Percentiles rank a stretch among this genome's conserved stretches.
These are phyloP conservation scores for Hanseniaspora gamundiae DNA, from an alignment of 1,139 yeast species.

Conservation along the genomic window DNA sequence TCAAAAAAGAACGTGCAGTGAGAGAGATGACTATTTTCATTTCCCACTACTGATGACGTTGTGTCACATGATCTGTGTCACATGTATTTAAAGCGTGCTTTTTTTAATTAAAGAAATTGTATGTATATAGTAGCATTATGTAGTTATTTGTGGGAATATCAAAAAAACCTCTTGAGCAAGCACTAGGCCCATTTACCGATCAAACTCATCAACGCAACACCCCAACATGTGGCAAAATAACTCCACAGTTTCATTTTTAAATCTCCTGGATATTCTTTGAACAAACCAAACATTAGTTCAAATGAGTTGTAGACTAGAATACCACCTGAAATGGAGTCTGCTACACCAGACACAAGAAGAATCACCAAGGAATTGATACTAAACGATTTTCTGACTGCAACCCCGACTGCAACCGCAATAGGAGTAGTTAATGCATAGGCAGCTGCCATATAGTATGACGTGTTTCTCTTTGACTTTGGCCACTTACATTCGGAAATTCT, in stretches of 20 bases:
- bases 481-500: slow-evolving; percentile 66
- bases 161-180: no score
- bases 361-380: slow-evolving; percentile 55
- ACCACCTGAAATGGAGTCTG: slow-evolving; percentile 79
- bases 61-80: no score
- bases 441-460: slow-evolving; percentile 49
- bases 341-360: slow-evolving; percentile 60
- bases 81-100: no score
- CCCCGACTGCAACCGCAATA: slow-evolving; percentile 71
- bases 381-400: slow-evolving; percentile 65
- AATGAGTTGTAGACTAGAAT: slow-evolving; percentile 75
- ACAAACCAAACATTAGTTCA: slow-evolving; percentile 76
- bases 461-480: slow-evolving; percentile 30
- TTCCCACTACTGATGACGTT: no score
- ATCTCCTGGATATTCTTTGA: slow-evolving; percentile 33
- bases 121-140: no score
- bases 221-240: slow-evolving; percentile 38
- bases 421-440: slow-evolving; percentile 73
- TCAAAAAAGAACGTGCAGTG: no score
- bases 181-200: slow-evolving; percentile 81
- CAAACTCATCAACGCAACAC: slow-evolving; percentile 77
- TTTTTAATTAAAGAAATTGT: no score
- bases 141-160: no score
- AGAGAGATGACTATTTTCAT: no score
- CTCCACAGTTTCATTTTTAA: slow-evolving; percentile 24